Conservation (phyloP, 306 rosid species). For the Prinsepia uniflora region DNA sequence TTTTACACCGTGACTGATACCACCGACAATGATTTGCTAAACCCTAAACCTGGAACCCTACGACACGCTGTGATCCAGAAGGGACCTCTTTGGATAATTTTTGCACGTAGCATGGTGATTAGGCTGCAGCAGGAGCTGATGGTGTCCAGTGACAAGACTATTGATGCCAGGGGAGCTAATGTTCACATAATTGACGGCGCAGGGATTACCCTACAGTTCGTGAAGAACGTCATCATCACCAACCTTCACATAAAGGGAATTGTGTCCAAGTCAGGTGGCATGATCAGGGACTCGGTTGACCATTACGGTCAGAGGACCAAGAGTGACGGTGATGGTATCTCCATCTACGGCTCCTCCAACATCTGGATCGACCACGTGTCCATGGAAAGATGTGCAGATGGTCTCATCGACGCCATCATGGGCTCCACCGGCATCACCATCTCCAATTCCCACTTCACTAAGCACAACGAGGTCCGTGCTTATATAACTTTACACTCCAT, state of each 20-base stretch:
- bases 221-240: slow-evolving; percentile 59
- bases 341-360: slow-evolving; percentile 64
- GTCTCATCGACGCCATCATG: slow-evolving; percentile 67
- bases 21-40: slow-evolving; percentile 46
- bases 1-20: slow-evolving; percentile 51
- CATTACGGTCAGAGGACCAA: slow-evolving; percentile 52
- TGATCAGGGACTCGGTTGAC: slow-evolving; percentile 39
- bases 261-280: slow-evolving; percentile 36
- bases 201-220: slow-evolving; percentile 60
- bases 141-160: slow-evolving; percentile 54
- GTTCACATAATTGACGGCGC: slow-evolving; percentile 54
- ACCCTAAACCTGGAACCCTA: slow-evolving; percentile 60
- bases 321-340: slow-evolving; percentile 84
- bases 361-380: slow-evolving; percentile 85
- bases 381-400: slow-evolving; percentile 53
- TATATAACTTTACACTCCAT: too few relatives aligned
- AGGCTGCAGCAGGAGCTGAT: slow-evolving; percentile 55
- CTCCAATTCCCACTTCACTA: slow-evolving; percentile 71
- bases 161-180: slow-evolving; percentile 64
- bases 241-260: slow-evolving; percentile 51
- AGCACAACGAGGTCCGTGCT: slow-evolving; percentile 54
- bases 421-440: slow-evolving; percentile 81
- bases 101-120: slow-evolving; percentile 50
- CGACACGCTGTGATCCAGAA: slow-evolving; percentile 58
- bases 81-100: slow-evolving; percentile 69